Conservation (phyloP, 163 green algal species). For the Coccomyxa subellipsoidea region DNA sequence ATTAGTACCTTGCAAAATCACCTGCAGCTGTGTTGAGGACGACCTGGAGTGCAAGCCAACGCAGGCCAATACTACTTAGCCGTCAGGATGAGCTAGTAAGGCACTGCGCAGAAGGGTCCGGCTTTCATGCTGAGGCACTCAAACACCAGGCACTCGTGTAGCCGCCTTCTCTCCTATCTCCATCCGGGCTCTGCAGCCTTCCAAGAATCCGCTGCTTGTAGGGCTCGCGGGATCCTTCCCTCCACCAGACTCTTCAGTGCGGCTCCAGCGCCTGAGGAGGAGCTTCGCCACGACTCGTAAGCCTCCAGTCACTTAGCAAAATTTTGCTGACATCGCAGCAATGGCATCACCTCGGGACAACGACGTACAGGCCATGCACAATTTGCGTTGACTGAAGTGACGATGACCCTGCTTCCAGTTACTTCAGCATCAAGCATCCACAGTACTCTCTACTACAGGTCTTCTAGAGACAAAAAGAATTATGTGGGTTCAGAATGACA, state of each 20-base stretch:
- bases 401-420: no score
- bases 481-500: no score
- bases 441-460: no score
- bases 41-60: no score
- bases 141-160: background rate
- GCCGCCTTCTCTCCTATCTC: background rate
- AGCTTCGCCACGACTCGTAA: background rate
- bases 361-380: no score
- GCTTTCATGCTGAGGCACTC: background rate
- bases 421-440: no score
- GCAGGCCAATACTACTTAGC: background rate
- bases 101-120: background rate
- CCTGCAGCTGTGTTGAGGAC: no score
- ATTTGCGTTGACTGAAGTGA: no score
- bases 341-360: no score
- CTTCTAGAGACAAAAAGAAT: no score
- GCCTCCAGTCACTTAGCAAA: background rate
- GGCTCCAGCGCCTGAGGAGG: background rate
- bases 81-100: background rate
- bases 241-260: background rate
- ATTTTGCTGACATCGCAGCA: background rate
- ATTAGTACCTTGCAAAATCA: no score
- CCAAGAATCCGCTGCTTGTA: background rate
- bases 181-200: background rate
- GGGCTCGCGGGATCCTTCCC: background rate